Evolutionary conservation across 345 rosid genomes (phyloP), one percentile per base, ranked within the genome.

Genomic region (Xanthoceras sorbifolium): DNA sequence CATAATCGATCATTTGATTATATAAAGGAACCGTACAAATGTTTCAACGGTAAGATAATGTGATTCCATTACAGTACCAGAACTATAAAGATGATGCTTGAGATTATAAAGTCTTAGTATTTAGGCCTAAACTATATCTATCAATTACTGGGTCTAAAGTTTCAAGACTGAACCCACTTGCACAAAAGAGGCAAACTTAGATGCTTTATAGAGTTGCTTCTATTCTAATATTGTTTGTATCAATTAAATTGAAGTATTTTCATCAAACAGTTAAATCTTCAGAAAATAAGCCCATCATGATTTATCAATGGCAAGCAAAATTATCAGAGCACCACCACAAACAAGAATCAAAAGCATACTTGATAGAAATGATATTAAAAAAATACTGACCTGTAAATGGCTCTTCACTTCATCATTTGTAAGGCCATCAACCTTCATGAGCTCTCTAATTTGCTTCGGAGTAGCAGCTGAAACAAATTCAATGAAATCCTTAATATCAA

Each of bases 371-470:
- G 2, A 15, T 17, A 29, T 1, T 12, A 17, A 32, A n/a, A n/a
- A 29, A 10, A 64, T 25, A 44, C 52, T 15, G 50, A 94, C 99
- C 99, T 95, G 99, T 79, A 95, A 87, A 91, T 95, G 99, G 88
- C 99, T 95, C 83, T 95, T 95, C 29, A 95, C 99, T 92, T 95
- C 99, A 77, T 93, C 99, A 32, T 93, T 95, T 15, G 97, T 90
- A 26, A 95, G 89, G 62, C 98, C 98, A 80, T 95, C 99, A 22
- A 95, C 98, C 79, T 93, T 93, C 99, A 95, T 95, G 70, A 87
- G 83, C 85, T 95, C 99, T 81, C 97, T 90, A 6, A 95, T 94
- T 80, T 93, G 99, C 84, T 94, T 94, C 0, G 99, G 99, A 0
- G 99, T 95, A 11, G 99, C 96, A 75, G 80, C 99, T 95, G 87